Evolutionary conservation across 2,329 filamentous ascomycete species (phyloP).

Genomic region (Alternaria arborescens): DNA sequence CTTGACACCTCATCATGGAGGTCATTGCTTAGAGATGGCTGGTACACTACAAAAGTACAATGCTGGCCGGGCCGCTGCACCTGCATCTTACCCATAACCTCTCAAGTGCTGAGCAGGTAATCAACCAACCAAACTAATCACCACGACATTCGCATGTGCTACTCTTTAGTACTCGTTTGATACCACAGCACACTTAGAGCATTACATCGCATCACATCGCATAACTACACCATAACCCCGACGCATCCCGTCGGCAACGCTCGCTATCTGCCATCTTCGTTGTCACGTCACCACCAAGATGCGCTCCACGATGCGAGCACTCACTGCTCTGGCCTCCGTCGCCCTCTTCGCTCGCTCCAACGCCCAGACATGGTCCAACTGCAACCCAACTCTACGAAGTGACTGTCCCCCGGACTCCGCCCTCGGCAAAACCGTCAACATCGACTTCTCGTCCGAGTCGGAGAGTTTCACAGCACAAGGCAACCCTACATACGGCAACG

Average conservation of each 20-base stretch:
- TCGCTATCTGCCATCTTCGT: conserved; percentile 13
- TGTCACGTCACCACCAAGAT: conserved; percentile 34
- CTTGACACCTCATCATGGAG: conserved; percentile 36
- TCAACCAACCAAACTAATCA: conserved; percentile 12
- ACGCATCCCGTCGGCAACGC: conserved; percentile 8
- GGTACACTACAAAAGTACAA: conserved; percentile 42
- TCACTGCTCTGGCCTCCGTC: conserved; percentile 52
- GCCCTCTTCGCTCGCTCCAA: conserved; percentile 51
- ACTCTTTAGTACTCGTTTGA: conserved; percentile 16
- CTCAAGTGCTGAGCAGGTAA: conserved; percentile 34
- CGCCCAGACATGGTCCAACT: conserved; percentile 64
- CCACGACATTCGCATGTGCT: conserved; percentile 19
- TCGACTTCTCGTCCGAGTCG: conserved; percentile 82
- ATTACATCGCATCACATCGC: not conserved
- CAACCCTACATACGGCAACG: conserved; percentile 73
- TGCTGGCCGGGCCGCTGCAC: conserved; percentile 23
- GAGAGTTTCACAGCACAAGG: conserved; percentile 79
- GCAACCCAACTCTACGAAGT: conserved; percentile 64
- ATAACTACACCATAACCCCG: conserved; percentile 15
- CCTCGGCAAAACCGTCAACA: conserved; percentile 79
- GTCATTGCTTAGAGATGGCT: conserved; percentile 45
- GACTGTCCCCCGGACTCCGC: conserved; percentile 79
- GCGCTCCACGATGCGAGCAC: conserved; percentile 43
- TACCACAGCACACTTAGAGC: conserved; percentile 13
- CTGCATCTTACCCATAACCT: conserved; percentile 32